Conservation (phyloP, 768 basidiomycete species). For the Naganishia randhawae region DNA sequence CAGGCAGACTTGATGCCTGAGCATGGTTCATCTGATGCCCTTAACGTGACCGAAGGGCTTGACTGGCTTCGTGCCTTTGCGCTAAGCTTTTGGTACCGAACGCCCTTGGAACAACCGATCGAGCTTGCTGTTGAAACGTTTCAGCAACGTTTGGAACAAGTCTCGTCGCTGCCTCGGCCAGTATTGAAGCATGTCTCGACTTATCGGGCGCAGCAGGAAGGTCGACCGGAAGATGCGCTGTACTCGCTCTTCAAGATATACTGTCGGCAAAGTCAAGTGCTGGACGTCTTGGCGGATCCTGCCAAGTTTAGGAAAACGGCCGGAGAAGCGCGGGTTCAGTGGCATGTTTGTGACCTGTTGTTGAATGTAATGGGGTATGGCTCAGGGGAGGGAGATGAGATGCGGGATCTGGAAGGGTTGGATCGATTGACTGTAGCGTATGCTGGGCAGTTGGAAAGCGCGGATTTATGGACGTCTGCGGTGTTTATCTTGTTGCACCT, state of each 20-base stretch:
- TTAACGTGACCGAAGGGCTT: slow-evolving; percentile 66
- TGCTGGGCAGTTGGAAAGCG: slow-evolving; percentile 76
- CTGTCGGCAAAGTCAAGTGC: slow-evolving; percentile 67
- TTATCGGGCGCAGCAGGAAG: slow-evolving; percentile 13
- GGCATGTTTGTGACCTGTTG: slow-evolving; percentile 87
- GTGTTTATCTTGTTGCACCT: slow-evolving; percentile 85
- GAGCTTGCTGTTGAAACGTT: slow-evolving; percentile 67
- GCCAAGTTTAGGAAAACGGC: slow-evolving; percentile 71
- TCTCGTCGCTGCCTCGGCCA: slow-evolving; percentile 42
- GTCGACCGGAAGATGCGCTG: slow-evolving; percentile 60
- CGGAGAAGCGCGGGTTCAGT: slow-evolving; percentile 75
- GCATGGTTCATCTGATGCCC: slow-evolving; percentile 55
- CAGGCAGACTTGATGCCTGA: slow-evolving; percentile 61
- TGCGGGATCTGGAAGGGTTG: slow-evolving; percentile 59
- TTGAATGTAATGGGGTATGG: slow-evolving; percentile 75
- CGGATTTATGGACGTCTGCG: slow-evolving; percentile 77
- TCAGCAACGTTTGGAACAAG: slow-evolving; percentile 46
- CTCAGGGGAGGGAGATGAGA: slow-evolving; percentile 79
- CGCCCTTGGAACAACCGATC: slow-evolving; percentile 61
- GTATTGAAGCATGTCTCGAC: slow-evolving; percentile 44
- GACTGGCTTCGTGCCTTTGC: slow-evolving; percentile 96
- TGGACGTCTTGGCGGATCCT: slow-evolving; percentile 65
- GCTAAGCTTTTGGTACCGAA: slow-evolving; percentile 81
- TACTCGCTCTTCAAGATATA: slow-evolving; percentile 75
- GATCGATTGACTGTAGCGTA: slow-evolving; percentile 79